These are phyloP conservation scores for Tricholoma saponaceum DNA, from an alignment of 768 basidiomycete genomes.

Conservation along the genomic window DNA sequence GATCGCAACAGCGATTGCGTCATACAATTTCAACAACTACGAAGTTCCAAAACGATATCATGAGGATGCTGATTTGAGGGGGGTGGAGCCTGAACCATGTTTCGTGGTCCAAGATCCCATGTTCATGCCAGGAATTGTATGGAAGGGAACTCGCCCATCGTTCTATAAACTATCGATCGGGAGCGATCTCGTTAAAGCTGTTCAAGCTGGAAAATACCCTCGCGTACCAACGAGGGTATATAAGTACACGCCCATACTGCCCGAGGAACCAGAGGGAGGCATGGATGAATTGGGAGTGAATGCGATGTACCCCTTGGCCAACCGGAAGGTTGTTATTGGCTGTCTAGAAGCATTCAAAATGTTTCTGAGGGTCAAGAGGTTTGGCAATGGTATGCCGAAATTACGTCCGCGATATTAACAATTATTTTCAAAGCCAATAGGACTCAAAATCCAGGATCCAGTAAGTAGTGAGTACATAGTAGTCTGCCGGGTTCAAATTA, in stretches of 20 bases:
- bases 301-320: neutral
- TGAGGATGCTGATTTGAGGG: no score
- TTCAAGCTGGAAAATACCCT: neutral
- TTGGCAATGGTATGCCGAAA: neutral
- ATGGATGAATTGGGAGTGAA: neutral
- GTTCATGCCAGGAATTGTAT: neutral
- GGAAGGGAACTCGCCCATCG: neutral
- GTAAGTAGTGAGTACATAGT: no score
- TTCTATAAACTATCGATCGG: neutral
- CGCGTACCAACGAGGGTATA: neutral
- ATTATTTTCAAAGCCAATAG: neutral
- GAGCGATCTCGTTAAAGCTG: neutral
- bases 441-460: neutral
- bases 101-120: neutral
- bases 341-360: neutral
- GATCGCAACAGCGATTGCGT: no score
- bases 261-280: neutral
- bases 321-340: neutral
- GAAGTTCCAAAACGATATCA: no score
- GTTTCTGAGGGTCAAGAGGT: neutral
- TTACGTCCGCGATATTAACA: neutral
- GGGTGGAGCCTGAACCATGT: no score
- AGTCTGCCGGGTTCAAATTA: no score
- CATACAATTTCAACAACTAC: no score
- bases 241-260: neutral